These are phyloP conservation scores for Candida methanosorbosa DNA, from an alignment of 805 yeast species.

Conservation along the genomic window DNA sequence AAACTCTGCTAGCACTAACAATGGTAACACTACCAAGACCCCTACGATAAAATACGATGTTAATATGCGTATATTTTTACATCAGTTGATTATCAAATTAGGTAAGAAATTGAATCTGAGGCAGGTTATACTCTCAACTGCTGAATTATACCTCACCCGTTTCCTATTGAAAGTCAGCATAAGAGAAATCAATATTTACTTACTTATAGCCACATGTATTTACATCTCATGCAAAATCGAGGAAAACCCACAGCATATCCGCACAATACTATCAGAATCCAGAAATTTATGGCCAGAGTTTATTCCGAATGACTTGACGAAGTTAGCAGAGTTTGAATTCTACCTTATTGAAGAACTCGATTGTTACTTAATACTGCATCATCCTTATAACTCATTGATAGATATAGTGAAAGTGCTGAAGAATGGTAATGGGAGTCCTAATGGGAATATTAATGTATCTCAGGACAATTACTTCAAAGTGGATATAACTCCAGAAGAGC, in stretches of 20 bases:
- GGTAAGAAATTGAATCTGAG: conserved; percentile 74
- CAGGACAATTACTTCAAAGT: conserved; percentile 5
- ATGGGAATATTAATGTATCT: too few species aligned
- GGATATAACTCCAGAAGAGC: conserved; percentile 49
- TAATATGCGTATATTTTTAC: conserved; percentile 70
- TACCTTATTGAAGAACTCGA: conserved; percentile 84
- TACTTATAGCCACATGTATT: conserved; percentile 74
- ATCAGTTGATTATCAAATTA: conserved; percentile 61
- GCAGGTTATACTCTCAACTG: conserved; percentile 81
- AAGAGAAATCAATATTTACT: conserved; percentile 74
- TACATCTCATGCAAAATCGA: conserved; percentile 91
- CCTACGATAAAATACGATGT: conserved; percentile 42
- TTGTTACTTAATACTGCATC: conserved; percentile 62
- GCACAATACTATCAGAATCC: conserved; percentile 78
- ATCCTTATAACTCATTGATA: conserved; percentile 59
- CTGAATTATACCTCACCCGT: conserved; percentile 77
- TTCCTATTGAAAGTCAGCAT: conserved; percentile 65
- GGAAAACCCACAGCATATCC: conserved; percentile 90
- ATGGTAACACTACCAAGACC: not conserved
- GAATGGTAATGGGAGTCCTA: too few species aligned
- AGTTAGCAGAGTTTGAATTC: conserved; percentile 92
- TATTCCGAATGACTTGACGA: conserved; percentile 84
- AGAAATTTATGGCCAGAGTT: conserved; percentile 91
- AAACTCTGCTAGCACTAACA: not conserved
- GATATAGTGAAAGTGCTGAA: conserved; percentile 40